phyloP scores from a whole-genome alignment of 495 filamentous ascomycete species.

The Neurospora sp. region DNA sequence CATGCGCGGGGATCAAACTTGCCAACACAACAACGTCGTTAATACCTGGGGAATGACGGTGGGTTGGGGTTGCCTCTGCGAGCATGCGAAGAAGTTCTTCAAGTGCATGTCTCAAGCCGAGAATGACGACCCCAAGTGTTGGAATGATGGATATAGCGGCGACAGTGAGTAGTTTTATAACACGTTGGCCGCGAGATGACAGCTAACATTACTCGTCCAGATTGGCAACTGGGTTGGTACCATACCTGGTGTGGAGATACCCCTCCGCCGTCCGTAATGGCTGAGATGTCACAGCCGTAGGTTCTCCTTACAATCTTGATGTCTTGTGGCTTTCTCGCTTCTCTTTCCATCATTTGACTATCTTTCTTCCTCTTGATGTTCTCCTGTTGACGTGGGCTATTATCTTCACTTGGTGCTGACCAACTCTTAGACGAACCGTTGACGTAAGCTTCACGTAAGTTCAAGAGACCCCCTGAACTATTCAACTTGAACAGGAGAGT shows the following conservation, averaged over 20 bases:
- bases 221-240: background rate
- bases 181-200: background rate
- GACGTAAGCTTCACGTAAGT: constrained; percentile 15
- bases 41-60: background rate
- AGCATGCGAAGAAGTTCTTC: background rate
- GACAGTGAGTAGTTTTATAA: background rate
- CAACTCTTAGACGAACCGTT: constrained; percentile 5
- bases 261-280: background rate
- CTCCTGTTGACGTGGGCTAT: too few species aligned
- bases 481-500: background rate
- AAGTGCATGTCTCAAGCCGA: background rate
- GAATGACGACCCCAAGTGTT: background rate
- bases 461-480: background rate
- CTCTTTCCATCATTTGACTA: too few species aligned
- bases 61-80: background rate
- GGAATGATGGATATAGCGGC: background rate
- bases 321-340: too few species aligned
- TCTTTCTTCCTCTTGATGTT: too few species aligned
- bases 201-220: background rate
- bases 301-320: background rate
- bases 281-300: background rate
- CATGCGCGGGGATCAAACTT: background rate
- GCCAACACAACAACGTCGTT: background rate
- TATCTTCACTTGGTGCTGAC: background rate
- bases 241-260: background rate